Percentiles rank a stretch among this genome's conserved stretches.
These are phyloP conservation scores for Nannizziopsis barbatae DNA, from an alignment of 2,329 filamentous ascomycete genomes.

Conservation along the genomic window DNA sequence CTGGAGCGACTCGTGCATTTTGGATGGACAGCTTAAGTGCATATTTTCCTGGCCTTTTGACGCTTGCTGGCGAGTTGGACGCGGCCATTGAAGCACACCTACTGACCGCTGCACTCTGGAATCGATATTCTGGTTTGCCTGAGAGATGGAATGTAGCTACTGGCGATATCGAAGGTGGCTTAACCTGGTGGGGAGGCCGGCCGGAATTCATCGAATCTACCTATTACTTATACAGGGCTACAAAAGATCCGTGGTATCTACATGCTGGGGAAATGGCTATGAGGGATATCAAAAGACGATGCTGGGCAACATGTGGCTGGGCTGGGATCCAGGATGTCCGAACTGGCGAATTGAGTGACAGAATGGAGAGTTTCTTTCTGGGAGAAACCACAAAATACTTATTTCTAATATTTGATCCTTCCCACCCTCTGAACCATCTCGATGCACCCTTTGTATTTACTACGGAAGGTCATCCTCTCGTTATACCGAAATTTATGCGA, in stretches of 20 bases:
- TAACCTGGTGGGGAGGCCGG: constrained; percentile 89
- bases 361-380: constrained; percentile 98
- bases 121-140: constrained; percentile 81
- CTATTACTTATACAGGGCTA: constrained; percentile 90
- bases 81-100: constrained; percentile 85
- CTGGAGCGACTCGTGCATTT: constrained; percentile 74
- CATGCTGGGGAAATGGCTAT: constrained; percentile 94
- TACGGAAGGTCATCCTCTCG: constrained; percentile 85
- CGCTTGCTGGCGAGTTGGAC: constrained; percentile 76
- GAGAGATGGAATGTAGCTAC: constrained; percentile 87
- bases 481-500: constrained; percentile 50
- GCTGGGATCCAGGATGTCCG: constrained; percentile 74
- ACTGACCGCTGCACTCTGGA: constrained; percentile 88
- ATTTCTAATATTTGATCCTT: constrained; percentile 76
- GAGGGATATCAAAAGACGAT: constrained; percentile 74
- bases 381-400: constrained; percentile 95
- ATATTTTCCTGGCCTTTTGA: constrained; percentile 83
- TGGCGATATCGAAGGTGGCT: constrained; percentile 69
- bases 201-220: constrained; percentile 97
- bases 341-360: constrained; percentile 75
- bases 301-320: constrained; percentile 88
- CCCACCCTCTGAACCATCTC: constrained; percentile 75
- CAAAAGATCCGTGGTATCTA: constrained; percentile 89
- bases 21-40: constrained; percentile 96
- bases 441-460: constrained; percentile 88